phyloP scores from a whole-genome alignment of 495 filamentous ascomycete genomes.

The Pseudomonodictys pantanalensis region DNA sequence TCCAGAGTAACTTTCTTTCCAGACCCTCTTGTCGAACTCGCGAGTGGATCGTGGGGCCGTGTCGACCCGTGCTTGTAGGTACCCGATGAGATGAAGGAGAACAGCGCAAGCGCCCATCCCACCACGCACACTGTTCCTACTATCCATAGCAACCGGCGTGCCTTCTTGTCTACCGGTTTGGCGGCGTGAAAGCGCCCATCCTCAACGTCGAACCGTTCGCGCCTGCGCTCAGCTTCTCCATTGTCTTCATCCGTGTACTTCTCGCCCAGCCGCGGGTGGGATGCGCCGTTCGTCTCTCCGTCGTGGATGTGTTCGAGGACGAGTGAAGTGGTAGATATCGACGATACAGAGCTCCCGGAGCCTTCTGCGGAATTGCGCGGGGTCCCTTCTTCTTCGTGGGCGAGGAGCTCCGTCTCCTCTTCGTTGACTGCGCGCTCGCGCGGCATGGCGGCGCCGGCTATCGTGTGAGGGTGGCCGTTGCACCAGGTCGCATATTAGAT shows the following conservation, averaged over 20 bases:
- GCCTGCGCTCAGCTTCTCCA: not conserved
- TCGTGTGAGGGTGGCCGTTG: constrained; percentile 3
- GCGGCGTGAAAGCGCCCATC: constrained; percentile 37
- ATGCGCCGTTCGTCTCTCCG: constrained; percentile 32
- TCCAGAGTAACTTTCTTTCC: constrained; percentile 80
- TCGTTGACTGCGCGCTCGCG: constrained; percentile 27
- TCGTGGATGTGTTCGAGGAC: constrained; percentile 71
- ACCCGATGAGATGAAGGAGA: constrained; percentile 67
- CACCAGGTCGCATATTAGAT: too few species aligned
- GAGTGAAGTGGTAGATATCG: constrained; percentile 72
- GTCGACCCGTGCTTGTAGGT: constrained; percentile 61
- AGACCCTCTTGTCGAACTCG: constrained; percentile 60
- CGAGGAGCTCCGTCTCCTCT: constrained; percentile 37
- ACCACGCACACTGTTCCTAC: constrained; percentile 64
- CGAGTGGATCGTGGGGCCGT: constrained; percentile 63
- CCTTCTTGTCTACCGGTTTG: constrained; percentile 56
- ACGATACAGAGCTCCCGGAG: constrained; percentile 61
- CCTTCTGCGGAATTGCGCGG: constrained; percentile 34
- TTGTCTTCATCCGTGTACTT: constrained; percentile 47
- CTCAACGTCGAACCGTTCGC: constrained; percentile 47
- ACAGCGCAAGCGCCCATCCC: constrained; percentile 76
- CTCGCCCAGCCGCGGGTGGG: constrained; percentile 33
- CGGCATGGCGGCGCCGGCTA: constrained; percentile 19
- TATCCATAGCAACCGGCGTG: constrained; percentile 65
- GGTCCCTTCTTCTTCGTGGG: constrained; percentile 11